Base-by-base conservation (phyloP, 306 rosid genomes). In the Gleditsia sinensis region DNA sequence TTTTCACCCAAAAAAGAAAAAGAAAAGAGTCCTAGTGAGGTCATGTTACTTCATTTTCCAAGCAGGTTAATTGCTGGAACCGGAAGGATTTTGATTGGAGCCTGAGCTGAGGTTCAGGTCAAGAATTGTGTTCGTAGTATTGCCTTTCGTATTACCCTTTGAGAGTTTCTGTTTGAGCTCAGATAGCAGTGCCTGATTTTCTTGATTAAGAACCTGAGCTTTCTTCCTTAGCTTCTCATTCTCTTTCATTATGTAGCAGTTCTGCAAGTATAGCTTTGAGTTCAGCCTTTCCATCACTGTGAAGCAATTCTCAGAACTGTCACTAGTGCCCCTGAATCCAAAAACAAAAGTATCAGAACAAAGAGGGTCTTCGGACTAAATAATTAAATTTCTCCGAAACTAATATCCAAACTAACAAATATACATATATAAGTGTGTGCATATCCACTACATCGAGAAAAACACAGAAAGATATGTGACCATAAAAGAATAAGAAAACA, bases 181-280 rank as follows among this genome's bases (percentile, higher is more conserved):
- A 39, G 93, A 81, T 46, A 94, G 96, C 39, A 94, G 88, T 3
- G 74, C 86, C 50, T 94, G 97, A 76, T 94, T 94, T 91, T 94
- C 98, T 70, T 94, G 96, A 75, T 94, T 90, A 20, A 94, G 92
- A 81, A 87, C 30, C 59, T 91, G 93, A 6, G 97, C 98, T 37
- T 90, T 91, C 92, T 94, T 94, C 86, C 97, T 94, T 16, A 94
- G 85, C 88, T 74, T 90, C 70, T 94, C 98, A 69, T 94, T 94
- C 84, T 94, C 97, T 70, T 88, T 81, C 93, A 91, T 84, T 81
- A 94, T 94, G 91, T 85, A 90, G 77, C 94, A 90, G 90, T 94
- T 94, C 82, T 94, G 88, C 81, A 78, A 76, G 81, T 86, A 88
- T 77, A 94, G 82, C 77, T 94, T 90, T 46, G 97, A 91, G 91